phyloP scores from a whole-genome alignment of 2,329 filamentous ascomycete genomes.

The Emericellopsis cladophorae region DNA sequence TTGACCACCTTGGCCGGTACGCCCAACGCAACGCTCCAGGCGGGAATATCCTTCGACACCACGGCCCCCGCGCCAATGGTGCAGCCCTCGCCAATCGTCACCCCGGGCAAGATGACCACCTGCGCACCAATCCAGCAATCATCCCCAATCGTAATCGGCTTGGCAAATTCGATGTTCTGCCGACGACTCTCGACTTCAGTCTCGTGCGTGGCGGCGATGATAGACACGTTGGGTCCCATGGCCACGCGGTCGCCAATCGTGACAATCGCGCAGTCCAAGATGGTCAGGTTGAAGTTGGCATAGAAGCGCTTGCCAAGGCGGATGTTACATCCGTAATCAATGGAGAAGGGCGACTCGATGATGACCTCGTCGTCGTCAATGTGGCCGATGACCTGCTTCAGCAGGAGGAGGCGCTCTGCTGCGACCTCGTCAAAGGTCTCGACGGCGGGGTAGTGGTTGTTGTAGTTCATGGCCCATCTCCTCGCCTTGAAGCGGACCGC shows the following conservation, averaged over 20 bases:
- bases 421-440: conserved; percentile 22
- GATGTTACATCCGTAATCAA: conserved; percentile 53
- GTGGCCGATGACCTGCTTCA: conserved; percentile 34
- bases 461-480: conserved; percentile 43
- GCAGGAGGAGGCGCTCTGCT: conserved; percentile 20
- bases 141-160: conserved; percentile 33
- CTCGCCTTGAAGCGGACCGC: conserved; percentile 39
- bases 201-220: conserved; percentile 63
- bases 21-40: conserved; percentile 33
- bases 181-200: conserved; percentile 41
- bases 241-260: conserved; percentile 58
- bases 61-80: conserved; percentile 37
- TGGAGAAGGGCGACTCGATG: conserved; percentile 44
- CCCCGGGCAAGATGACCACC: conserved; percentile 34
- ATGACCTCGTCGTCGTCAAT: conserved; percentile 34
- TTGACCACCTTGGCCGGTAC: conserved; percentile 34
- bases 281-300: conserved; percentile 43
- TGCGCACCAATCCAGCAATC: conserved; percentile 44
- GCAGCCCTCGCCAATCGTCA: conserved; percentile 37
- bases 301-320: conserved; percentile 44
- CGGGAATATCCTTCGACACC: conserved; percentile 34
- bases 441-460: conserved; percentile 39
- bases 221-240: conserved; percentile 58
- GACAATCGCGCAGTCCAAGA: conserved; percentile 61
- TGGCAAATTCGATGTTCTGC: conserved; percentile 31